Evolutionary conservation across 371 early-diverging fungal genomes (phyloP).

Genomic region (Rhizopus arrhizus): DNA sequence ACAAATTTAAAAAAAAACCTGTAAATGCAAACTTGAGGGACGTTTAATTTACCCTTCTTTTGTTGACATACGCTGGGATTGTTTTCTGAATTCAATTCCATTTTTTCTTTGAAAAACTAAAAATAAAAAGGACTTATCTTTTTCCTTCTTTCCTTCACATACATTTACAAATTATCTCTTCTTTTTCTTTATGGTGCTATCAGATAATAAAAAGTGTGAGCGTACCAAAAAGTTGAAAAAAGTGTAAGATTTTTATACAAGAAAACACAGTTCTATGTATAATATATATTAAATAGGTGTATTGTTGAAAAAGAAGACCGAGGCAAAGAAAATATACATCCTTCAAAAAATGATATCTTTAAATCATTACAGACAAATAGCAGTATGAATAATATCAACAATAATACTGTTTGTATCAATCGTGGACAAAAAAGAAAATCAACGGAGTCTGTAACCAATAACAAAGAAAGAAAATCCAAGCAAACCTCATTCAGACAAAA

Average conservation of each 20-base stretch:
- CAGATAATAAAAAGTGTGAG: background rate
- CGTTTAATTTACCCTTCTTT: slow-evolving; percentile 8
- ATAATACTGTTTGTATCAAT: too few relatives aligned
- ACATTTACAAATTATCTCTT: background rate
- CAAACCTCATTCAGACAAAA: too few relatives aligned
- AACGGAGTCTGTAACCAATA: too few relatives aligned
- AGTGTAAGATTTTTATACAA: background rate
- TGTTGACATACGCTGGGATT: slow-evolving; percentile 2
- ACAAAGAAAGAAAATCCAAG: too few relatives aligned
- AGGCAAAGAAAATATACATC: too few relatives aligned
- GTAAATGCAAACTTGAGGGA: background rate
- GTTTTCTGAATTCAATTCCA: slow-evolving; percentile 3
- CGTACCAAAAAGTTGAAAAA: background rate
- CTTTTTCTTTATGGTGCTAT: background rate
- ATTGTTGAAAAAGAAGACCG: too few relatives aligned
- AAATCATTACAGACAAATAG: too few relatives aligned
- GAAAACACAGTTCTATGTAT: background rate
- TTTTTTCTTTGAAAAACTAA: background rate
- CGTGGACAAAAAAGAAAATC: too few relatives aligned
- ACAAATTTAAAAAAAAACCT: too few relatives aligned
- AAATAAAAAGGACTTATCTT: background rate
- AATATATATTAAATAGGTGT: background rate
- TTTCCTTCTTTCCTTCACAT: background rate
- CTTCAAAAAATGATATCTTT: too few relatives aligned
- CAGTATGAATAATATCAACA: too few relatives aligned